Percentiles rank a stretch among this genome's conserved stretches.
phyloP scores from a whole-genome alignment of 371 early-diverging fungal species.

The Mortierella sp. region DNA sequence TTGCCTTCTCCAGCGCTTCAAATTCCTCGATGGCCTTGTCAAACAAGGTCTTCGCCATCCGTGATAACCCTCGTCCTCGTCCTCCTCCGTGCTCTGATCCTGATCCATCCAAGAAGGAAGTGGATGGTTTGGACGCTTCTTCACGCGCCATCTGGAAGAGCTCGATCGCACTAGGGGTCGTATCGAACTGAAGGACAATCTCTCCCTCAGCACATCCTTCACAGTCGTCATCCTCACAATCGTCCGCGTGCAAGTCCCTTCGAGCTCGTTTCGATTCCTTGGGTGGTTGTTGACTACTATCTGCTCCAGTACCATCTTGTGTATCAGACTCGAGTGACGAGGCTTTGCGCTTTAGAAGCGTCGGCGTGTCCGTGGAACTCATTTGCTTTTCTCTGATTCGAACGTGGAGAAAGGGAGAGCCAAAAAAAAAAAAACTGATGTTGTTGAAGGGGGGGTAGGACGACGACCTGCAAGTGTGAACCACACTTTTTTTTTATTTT shows the following conservation, averaged over 20 bases:
- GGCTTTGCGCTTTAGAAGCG: constrained; percentile 40
- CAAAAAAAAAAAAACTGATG: background rate
- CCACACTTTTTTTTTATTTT: no score
- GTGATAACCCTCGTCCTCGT: constrained; percentile 11
- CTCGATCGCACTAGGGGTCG: constrained; percentile 61
- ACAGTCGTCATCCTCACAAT: constrained; percentile 63
- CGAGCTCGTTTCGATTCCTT: constrained; percentile 39
- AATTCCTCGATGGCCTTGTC: constrained; percentile 68
- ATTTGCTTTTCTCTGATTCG: background rate
- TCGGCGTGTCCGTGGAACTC: constrained; percentile 23
- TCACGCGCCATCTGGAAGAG: constrained; percentile 67
- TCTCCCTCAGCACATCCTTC: constrained; percentile 71
- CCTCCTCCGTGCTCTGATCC: background rate
- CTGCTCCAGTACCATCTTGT: background rate
- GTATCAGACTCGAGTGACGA: constrained; percentile 16
- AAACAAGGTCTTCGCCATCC: constrained; percentile 62
- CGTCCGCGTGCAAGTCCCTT: constrained; percentile 55
- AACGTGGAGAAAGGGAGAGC: no score
- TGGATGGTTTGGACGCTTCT: constrained; percentile 37
- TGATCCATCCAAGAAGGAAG: background rate
- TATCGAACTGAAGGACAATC: constrained; percentile 66
- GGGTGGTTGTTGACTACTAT: no score
- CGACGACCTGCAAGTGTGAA: no score
- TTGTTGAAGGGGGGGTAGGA: background rate
- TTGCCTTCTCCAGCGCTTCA: constrained; percentile 56